Conservation (phyloP, 345 rosid genomes). For the Linum trigynum region DNA sequence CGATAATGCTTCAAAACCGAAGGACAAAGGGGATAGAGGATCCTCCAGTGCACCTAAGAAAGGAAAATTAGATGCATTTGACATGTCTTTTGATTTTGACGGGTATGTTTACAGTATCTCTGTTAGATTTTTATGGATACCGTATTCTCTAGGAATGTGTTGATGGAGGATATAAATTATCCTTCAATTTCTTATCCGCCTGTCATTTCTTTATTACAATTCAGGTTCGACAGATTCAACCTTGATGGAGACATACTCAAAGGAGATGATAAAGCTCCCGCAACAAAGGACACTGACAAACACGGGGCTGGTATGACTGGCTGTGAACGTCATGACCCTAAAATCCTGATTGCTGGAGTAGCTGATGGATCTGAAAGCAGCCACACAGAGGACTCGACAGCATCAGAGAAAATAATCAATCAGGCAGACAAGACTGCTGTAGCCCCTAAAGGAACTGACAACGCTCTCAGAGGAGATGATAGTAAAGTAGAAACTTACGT, state of each 20-base stretch:
- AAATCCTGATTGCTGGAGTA: constrained; percentile 15
- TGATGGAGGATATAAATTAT: background rate
- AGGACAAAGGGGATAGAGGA: constrained; percentile 45
- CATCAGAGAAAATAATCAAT: constrained; percentile 18
- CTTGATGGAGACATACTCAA: constrained; percentile 33
- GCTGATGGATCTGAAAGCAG: constrained; percentile 18
- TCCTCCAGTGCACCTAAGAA: constrained; percentile 23
- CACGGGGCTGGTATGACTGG: constrained; percentile 26
- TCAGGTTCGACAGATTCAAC: constrained; percentile 54
- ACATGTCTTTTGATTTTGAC: constrained; percentile 70
- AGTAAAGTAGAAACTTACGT: constrained; percentile 17
- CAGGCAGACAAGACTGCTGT: constrained; percentile 23
- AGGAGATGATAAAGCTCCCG: constrained; percentile 23
- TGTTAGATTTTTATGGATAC: background rate
- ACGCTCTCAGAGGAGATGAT: constrained; percentile 20
- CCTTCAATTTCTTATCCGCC: constrained; percentile 15
- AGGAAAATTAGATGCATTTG: constrained; percentile 36
- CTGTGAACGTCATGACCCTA: constrained; percentile 23
- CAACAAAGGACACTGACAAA: constrained; percentile 19
- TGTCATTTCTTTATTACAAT: constrained; percentile 15
- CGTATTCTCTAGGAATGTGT: background rate
- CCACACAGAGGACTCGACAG: constrained; percentile 15
- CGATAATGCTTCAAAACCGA: constrained; percentile 38
- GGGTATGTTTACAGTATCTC: constrained; percentile 32
- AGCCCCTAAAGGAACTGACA: constrained; percentile 14